phyloP scores from a whole-genome alignment of 1,139 yeast species.

The Diutina siamensis region DNA sequence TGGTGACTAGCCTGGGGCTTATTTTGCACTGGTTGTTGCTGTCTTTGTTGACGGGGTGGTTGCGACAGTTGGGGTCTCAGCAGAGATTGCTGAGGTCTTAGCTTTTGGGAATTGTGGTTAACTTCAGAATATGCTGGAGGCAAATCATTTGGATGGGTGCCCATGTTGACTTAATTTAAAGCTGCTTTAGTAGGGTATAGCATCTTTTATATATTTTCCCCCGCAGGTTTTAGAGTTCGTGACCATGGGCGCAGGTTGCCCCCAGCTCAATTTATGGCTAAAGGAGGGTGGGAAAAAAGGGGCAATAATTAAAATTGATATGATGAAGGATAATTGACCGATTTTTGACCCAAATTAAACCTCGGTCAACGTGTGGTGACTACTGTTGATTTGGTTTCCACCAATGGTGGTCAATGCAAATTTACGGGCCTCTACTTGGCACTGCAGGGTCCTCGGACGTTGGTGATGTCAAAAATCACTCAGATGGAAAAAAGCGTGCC shows the following conservation, averaged over 20 bases:
- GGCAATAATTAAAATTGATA: not conserved
- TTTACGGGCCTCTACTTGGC: not conserved
- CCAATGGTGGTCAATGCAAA: no score
- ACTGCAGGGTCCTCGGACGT: not conserved
- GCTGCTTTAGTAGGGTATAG: no score
- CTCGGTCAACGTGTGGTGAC: no score
- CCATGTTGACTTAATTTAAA: no score
- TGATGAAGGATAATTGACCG: no score
- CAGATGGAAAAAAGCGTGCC: no score
- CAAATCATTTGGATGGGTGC: not conserved
- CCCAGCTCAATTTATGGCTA: no score
- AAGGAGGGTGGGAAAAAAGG: not conserved
- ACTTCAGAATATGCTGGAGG: slow-evolving; percentile 3
- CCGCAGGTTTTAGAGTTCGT: not conserved
- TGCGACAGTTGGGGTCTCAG: not conserved
- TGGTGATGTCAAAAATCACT: no score
- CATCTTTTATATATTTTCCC: not conserved
- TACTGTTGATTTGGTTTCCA: no score
- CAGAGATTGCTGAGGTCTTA: not conserved
- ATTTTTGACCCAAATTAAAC: no score
- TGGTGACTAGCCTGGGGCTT: not conserved
- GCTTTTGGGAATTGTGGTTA: not conserved
- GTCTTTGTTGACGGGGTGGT: not conserved
- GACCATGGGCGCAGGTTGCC: not conserved
- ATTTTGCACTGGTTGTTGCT: not conserved